Percentiles rank a stretch among this genome's conserved stretches.
These are phyloP conservation scores for Magnusiomyces paraingens DNA, from an alignment of 1,139 yeast species.

Conservation along the genomic window DNA sequence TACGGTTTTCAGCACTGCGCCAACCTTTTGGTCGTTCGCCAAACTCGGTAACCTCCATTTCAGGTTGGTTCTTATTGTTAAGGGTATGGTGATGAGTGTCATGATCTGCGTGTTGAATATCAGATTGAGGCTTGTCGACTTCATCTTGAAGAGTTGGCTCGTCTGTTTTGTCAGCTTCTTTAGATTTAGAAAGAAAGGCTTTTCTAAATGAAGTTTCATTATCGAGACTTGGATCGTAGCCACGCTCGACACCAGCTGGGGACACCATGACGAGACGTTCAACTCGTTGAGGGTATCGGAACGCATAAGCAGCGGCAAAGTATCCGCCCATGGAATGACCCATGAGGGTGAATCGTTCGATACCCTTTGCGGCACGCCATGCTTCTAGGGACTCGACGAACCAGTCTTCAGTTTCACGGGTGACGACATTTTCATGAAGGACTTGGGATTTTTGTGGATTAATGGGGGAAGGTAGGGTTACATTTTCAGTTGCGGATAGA, in stretches of 20 bases:
- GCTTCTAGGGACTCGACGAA: slow-evolving; percentile 68
- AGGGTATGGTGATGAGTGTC: too few species aligned
- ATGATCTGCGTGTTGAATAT: not conserved
- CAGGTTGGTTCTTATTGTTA: too few species aligned
- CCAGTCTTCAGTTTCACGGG: slow-evolving; percentile 56
- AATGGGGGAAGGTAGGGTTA: not conserved
- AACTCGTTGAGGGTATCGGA: slow-evolving; percentile 60
- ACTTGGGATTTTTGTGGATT: slow-evolving; percentile 6
- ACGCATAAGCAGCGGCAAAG: slow-evolving; percentile 65
- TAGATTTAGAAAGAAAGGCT: slow-evolving; percentile 19
- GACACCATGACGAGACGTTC: slow-evolving; percentile 60
- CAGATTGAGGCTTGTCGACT: slow-evolving; percentile 1
- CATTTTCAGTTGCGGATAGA: slow-evolving; percentile 24
- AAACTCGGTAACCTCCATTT: not conserved
- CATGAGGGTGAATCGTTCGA: slow-evolving; percentile 52
- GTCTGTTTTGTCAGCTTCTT: slow-evolving; percentile 18
- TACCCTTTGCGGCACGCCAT: slow-evolving; percentile 51
- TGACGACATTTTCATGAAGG: slow-evolving; percentile 38
- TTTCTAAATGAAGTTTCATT: not conserved
- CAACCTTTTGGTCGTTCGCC: not conserved
- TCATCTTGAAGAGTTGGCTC: not conserved
- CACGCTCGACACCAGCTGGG: slow-evolving; percentile 65
- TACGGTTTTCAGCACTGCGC: not conserved
- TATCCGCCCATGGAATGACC: slow-evolving; percentile 94
- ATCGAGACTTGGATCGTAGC: slow-evolving; percentile 24